These are phyloP conservation scores for Candida khao-thaluensis DNA, from an alignment of 805 yeast genomes.

Conservation along the genomic window DNA sequence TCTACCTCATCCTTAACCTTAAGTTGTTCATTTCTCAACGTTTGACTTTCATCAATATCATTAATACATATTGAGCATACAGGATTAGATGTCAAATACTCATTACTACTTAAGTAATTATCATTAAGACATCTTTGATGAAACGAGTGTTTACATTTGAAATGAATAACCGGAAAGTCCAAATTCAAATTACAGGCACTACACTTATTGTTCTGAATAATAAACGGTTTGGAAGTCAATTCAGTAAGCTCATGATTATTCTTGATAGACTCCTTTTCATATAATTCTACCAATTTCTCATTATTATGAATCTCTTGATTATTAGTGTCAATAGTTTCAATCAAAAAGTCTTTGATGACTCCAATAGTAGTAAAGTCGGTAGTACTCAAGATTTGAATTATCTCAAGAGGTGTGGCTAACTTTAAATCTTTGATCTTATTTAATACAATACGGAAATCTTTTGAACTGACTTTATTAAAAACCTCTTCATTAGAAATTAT, in stretches of 20 bases:
- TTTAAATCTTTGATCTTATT: conserved; percentile 50
- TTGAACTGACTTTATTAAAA: conserved; percentile 51
- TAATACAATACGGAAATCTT: conserved; percentile 49
- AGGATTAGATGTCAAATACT: conserved; percentile 11
- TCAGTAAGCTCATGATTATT: conserved; percentile 54
- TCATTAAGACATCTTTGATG: conserved; percentile 77
- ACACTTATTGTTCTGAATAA: conserved; percentile 64
- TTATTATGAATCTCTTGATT: conserved; percentile 69
- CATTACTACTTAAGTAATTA: conserved; percentile 24
- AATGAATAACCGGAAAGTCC: conserved; percentile 79
- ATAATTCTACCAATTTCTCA: conserved; percentile 61
- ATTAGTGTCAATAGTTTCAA: conserved; percentile 58
- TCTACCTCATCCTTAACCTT: conserved; percentile 63
- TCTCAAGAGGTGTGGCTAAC: conserved; percentile 70
- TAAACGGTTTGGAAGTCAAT: conserved; percentile 44
- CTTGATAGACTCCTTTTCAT: conserved; percentile 61
- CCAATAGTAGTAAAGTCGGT: conserved; percentile 64
- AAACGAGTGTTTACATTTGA: conserved; percentile 81
- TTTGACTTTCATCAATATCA: conserved; percentile 65
- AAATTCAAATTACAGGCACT: conserved; percentile 61
- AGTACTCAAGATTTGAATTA: conserved; percentile 65
- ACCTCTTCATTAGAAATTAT: conserved; percentile 56
- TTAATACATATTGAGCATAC: conserved; percentile 74
- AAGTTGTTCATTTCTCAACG: conserved; percentile 57
- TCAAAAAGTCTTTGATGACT: conserved; percentile 63